phyloP scores from a whole-genome alignment of 2,329 filamentous ascomycete genomes.

The Graphilbum fragrans region DNA sequence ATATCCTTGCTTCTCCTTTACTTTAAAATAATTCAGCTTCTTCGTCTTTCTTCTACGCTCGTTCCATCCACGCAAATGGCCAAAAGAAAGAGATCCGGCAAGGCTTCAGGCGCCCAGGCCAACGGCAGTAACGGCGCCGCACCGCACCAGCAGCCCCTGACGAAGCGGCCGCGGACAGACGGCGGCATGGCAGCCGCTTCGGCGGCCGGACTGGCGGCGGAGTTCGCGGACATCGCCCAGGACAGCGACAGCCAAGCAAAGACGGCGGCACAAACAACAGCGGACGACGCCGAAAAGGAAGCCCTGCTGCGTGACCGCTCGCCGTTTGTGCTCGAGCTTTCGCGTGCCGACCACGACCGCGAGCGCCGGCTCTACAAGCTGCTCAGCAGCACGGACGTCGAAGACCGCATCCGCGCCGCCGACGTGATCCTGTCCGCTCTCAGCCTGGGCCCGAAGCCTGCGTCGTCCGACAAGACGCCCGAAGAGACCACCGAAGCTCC shows the following conservation, averaged over 20 bases:
- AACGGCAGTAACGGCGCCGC: neutral
- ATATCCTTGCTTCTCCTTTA: too few relatives aligned
- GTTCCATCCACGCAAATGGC: constrained; percentile 3
- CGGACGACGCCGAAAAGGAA: constrained; percentile 3
- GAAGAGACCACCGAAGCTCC: neutral
- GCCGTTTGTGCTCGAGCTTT: constrained; percentile 39
- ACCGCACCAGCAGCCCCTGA: neutral
- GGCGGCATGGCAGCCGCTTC: neutral
- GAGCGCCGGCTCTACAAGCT: constrained; percentile 49
- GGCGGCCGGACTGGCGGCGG: neutral
- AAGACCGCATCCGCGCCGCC: constrained; percentile 45
- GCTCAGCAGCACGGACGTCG: constrained; percentile 45
- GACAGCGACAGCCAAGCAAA: neutral
- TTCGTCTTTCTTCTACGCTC: neutral
- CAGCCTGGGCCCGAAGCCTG: constrained; percentile 11
- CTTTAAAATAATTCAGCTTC: too few relatives aligned
- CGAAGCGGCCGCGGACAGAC: constrained; percentile 8
- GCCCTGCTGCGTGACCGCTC: constrained; percentile 19
- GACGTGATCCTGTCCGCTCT: constrained; percentile 45
- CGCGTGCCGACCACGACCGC: constrained; percentile 40
- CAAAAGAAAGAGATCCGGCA: constrained; percentile 10
- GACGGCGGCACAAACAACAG: too few relatives aligned
- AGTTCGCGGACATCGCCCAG: neutral
- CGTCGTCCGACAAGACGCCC: constrained; percentile 10
- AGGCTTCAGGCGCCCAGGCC: neutral